These are phyloP conservation scores for Termitomyces sp. DNA, from an alignment of 768 basidiomycete species.

Conservation along the genomic window DNA sequence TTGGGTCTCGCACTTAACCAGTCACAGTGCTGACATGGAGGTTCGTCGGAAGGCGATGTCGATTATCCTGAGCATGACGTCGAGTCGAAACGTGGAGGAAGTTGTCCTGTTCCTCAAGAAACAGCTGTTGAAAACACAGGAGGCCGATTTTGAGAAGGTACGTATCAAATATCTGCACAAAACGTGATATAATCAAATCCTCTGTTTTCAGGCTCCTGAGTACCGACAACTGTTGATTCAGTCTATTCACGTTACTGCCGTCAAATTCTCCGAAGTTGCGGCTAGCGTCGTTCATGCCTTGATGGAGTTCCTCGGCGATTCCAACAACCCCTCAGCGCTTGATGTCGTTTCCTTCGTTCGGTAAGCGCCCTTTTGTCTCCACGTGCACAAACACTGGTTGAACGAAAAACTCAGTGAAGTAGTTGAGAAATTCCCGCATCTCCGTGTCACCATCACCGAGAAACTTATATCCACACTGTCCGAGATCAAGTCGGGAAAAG, in stretches of 20 bases:
- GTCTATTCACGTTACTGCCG: conserved; percentile 93
- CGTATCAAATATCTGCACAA: too few relatives aligned
- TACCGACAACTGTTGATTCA: conserved; percentile 96
- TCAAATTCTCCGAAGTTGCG: conserved; percentile 96
- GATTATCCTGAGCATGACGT: conserved; percentile 90
- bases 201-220: conserved; percentile 67
- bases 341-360: conserved; percentile 82
- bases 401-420: conserved; percentile 61
- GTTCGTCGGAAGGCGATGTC: conserved; percentile 89
- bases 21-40: conserved; percentile 85
- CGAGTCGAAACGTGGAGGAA: conserved; percentile 93
- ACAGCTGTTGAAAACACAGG: conserved; percentile 91
- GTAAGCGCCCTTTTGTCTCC: conserved; percentile 21
- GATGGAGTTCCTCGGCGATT: conserved; percentile 93
- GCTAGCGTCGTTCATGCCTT: conserved; percentile 91
- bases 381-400: neutral
- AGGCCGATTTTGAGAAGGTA: conserved; percentile 91
- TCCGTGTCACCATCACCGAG: conserved; percentile 79
- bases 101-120: conserved; percentile 97
- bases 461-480: conserved; percentile 78
- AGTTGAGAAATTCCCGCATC: conserved; percentile 92
- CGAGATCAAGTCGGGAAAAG: conserved; percentile 94
- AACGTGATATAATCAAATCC: neutral
- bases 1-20: neutral
- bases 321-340: conserved; percentile 90